Evolutionary conservation across 257 asterid genomes (phyloP), one percentile per base, ranked within the genome.

Genomic region (Sherardia arvensis): DNA sequence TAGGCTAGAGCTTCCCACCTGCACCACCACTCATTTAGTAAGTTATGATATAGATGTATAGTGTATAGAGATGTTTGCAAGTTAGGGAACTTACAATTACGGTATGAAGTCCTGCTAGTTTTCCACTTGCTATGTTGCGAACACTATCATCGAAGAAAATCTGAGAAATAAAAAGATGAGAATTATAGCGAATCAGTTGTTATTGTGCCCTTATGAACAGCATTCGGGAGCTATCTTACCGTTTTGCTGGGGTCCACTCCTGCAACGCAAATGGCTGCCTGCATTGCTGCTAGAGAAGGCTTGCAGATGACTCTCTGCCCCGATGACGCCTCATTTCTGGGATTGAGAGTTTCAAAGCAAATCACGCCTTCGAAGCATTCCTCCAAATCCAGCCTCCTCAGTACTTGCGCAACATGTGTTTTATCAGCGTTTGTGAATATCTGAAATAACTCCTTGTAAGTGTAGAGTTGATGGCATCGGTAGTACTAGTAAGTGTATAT

Each of bases 311-410:
- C 68, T 70, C 48, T 71, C 21, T 77, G 66, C 64, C 69, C 74
- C 14, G 26, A 20, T 21, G 23, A 7, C 8, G 0, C 56, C 23
- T 49, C 56, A 2, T 49, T 49, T 0, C 4, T 47, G 9, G 47
- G 65, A 30, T 91, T 88, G 10, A 91, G 88, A 34, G 95, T 88
- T 77, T 91, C 98, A 20, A 86, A 88, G 79, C 98, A 88, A 71
- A 91, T 88, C 43, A 88, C 78, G 45, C 87, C 96, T 9, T 91
- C 91, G 76, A 91, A 91, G 75, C 96, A 91, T 71, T 84, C 96
- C 69, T 86, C 95, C 74, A 91, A 67, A 12, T 94, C 94, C 82
- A 86, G 7, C 72, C 79, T 77, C 15, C 77, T 75, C 20, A 91
- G 84, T 1, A 84, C 95, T 81, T 77, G 70, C 17, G 81, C 85